Base-by-base conservation (phyloP, 2,329 filamentous ascomycete species). In the Botrytis fabae region DNA sequence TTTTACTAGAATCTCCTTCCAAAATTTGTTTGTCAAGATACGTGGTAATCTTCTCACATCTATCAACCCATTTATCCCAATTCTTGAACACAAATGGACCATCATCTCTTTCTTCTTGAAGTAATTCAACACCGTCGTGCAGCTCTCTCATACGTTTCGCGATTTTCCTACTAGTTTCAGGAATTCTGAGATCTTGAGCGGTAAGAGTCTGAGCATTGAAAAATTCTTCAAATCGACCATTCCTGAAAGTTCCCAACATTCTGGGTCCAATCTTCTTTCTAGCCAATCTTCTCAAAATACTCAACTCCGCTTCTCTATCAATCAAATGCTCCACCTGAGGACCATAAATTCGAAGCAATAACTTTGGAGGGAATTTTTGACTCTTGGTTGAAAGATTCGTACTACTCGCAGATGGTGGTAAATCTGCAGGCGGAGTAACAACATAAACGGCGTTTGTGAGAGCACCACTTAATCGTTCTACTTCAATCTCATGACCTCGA, bases 361-460 rank as follows among this genome's bases (percentile, higher is more conserved):
- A 85, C 82, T 97, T 97, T 5, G 83, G 81, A 0, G 80, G 80
- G 4, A 76, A 77, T 64, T 75, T 79, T 9, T 73, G 77, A 77
- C 70, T 69, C 77, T 78, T 70, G 22, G 62, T 61, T 32, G 84
- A 76, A 84, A 81, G 69, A 77, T 70, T 78, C 40, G 76, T 81
- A 71, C 78, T 76, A 12, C 60, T 71, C 28, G 60, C 40, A 32
- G 72, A 71, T 1, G 81, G 81, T 62, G 82, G 79, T 18, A 94
- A 77, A 51, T 92, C 86, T 57, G 88, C 84, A 0, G 95, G 95
- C 2, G 95, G 95, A 1, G 90, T 92, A 35, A 98, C 94, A 69
- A 97, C 94, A 80, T 98, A 99, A 51, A 99, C 95, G 18, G 95
- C 94, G 80, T 99, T 99, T 32, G 96, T 99, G 77, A 99, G 84